Evolutionary conservation across 2,329 filamentous ascomycete species (phyloP).

Genomic region (Colletotrichum endophyticum): DNA sequence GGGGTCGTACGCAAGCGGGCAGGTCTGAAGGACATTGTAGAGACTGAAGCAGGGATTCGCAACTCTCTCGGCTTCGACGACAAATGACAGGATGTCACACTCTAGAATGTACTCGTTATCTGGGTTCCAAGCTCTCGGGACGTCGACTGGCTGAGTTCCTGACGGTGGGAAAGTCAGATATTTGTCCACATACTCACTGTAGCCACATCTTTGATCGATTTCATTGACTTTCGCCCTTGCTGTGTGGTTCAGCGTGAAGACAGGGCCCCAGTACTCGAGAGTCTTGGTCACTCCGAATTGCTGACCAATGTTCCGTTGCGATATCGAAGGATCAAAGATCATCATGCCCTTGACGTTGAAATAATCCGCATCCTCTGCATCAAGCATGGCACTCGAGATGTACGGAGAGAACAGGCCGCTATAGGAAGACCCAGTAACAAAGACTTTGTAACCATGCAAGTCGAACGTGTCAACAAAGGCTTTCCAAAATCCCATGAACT

Average conservation of each 20-base stretch:
- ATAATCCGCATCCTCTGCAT: slow-evolving; percentile 66
- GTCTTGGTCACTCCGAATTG: slow-evolving; percentile 59
- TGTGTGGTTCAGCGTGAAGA: slow-evolving; percentile 68
- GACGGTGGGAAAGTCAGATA: slow-evolving; percentile 73
- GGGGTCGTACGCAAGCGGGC: slow-evolving; percentile 72
- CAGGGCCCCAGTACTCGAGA: slow-evolving; percentile 61
- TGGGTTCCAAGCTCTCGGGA: slow-evolving; percentile 41
- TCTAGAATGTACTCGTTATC: slow-evolving; percentile 39
- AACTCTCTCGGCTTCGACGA: slow-evolving; percentile 55
- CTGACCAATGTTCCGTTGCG: slow-evolving; percentile 49
- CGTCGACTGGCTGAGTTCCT: slow-evolving; percentile 57
- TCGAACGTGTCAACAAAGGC: slow-evolving; percentile 75
- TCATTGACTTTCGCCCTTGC: slow-evolving; percentile 57
- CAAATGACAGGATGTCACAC: slow-evolving; percentile 59
- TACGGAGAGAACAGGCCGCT: slow-evolving; percentile 73
- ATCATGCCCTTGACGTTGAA: slow-evolving; percentile 72
- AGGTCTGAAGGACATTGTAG: slow-evolving; percentile 75
- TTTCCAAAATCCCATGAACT: slow-evolving; percentile 82
- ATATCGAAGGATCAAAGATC: slow-evolving; percentile 74
- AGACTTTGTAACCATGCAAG: slow-evolving; percentile 71
- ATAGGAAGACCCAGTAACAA: slow-evolving; percentile 76
- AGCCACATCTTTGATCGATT: slow-evolving; percentile 64
- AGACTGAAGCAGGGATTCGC: slow-evolving; percentile 82
- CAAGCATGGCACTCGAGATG: slow-evolving; percentile 74
- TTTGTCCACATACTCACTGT: slow-evolving; percentile 60